A percentile compares a stretch with the other conserved stretches of the same genome.
phyloP scores from a whole-genome alignment of 106 monocot genomes.

The Dendrobium officinale region DNA sequence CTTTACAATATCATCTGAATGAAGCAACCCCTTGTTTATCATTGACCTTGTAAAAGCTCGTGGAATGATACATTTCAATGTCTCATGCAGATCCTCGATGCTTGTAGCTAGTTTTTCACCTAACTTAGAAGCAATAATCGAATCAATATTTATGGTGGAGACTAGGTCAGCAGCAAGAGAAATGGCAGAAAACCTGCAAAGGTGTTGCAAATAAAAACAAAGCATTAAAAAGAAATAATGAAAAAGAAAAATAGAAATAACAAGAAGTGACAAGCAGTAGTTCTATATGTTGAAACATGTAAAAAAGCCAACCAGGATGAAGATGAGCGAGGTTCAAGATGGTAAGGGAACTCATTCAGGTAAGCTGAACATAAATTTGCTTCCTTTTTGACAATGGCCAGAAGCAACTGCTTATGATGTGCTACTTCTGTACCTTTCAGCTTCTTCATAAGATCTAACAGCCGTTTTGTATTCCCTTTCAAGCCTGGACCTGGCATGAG shows the following conservation, averaged over 20 bases:
- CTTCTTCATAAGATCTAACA: constrained; percentile 88
- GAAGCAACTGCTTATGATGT: constrained; percentile 62
- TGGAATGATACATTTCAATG: constrained; percentile 74
- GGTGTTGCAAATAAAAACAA: constrained; percentile 7
- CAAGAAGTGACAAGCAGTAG: background rate
- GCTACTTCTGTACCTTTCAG: constrained; percentile 60
- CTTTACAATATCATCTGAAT: constrained; percentile 60
- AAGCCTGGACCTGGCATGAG: constrained; percentile 65
- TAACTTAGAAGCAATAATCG: constrained; percentile 14
- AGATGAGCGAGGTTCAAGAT: constrained; percentile 58
- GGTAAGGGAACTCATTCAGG: constrained; percentile 76
- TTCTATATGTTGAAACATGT: background rate
- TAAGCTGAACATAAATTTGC: constrained; percentile 62
- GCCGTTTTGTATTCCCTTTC: constrained; percentile 74
- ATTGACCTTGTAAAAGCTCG: constrained; percentile 49
- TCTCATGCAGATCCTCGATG: constrained; percentile 25
- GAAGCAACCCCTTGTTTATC: constrained; percentile 78
- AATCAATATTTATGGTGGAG: constrained; percentile 32
- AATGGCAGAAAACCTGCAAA: constrained; percentile 79
- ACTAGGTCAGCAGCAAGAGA: constrained; percentile 82
- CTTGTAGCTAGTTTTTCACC: constrained; percentile 10
- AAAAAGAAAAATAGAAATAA: background rate
- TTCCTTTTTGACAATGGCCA: constrained; percentile 53
- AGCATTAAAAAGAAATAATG: background rate
- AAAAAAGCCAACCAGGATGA: constrained; percentile 61